Conservation (phyloP, 164 flowering plant species). For the Euptelea pleiosperma region DNA sequence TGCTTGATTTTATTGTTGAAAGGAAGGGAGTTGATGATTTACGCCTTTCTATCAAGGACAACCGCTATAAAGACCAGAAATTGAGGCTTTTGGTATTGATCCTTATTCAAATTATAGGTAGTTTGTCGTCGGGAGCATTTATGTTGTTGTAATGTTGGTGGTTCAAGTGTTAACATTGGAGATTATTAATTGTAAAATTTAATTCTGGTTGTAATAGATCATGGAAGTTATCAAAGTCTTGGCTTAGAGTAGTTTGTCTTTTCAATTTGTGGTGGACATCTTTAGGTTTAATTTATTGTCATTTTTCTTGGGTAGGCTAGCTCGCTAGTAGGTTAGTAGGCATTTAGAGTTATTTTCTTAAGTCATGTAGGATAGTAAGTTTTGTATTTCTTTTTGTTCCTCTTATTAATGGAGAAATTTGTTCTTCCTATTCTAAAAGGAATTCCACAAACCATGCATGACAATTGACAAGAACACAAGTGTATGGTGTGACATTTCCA, state of each 20-base stretch:
- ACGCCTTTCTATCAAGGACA: constrained; percentile 75
- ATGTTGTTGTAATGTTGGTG: not conserved
- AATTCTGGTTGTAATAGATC: not conserved
- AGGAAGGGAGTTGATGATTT: constrained; percentile 90
- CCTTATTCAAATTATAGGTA: not conserved
- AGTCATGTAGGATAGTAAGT: too few relatives aligned
- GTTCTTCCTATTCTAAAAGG: too few relatives aligned
- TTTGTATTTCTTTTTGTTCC: too few relatives aligned
- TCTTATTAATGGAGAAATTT: too few relatives aligned
- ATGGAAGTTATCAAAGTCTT: not conserved
- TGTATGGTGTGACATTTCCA: too few relatives aligned
- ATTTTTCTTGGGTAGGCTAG: not conserved
- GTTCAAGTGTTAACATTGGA: not conserved
- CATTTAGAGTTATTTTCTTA: not conserved
- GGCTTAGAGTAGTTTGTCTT: not conserved
- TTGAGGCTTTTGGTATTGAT: constrained; percentile 71
- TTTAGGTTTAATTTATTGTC: not conserved
- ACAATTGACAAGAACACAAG: too few relatives aligned
- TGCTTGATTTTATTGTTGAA: constrained; percentile 95
- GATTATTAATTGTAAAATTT: too few relatives aligned
- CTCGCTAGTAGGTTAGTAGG: not conserved
- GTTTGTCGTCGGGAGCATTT: not conserved
- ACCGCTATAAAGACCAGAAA: constrained; percentile 90
- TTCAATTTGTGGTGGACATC: not conserved
- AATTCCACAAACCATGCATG: too few relatives aligned